Percentiles rank a stretch among this genome's conserved stretches.
Conservation (phyloP, 805 yeast genomes). For the Saccharomycopsis sp. region DNA sequence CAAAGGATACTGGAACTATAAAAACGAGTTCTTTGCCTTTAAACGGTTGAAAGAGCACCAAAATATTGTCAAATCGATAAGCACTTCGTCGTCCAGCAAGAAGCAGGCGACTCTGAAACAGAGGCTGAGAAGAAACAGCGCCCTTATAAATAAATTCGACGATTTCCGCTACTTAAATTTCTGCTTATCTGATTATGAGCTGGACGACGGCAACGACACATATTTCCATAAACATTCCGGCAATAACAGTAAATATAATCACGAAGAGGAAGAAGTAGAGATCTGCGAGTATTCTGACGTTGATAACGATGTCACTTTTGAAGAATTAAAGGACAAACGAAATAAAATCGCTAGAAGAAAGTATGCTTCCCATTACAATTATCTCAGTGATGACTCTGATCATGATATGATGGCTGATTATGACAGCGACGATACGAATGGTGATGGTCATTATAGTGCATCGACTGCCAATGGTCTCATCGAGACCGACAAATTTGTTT, state of each 20-base stretch:
- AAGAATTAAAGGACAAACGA: constrained; percentile 8
- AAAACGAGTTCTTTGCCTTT: constrained; percentile 16
- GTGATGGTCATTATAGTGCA: neutral
- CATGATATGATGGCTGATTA: neutral
- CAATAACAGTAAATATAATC: neutral
- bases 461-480: neutral
- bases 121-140: neutral
- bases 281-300: constrained; percentile 17
- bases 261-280: constrained; percentile 3
- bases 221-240: neutral
- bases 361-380: constrained; percentile 1
- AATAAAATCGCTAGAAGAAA: constrained; percentile 1
- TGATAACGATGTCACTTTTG: constrained; percentile 11
- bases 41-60: constrained; percentile 13
- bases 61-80: neutral
- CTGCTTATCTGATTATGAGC: constrained; percentile 19
- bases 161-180: constrained; percentile 13
- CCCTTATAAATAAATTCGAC: constrained; percentile 12
- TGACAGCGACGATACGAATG: constrained; percentile 1
- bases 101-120: neutral
- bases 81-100: neutral
- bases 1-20: constrained; percentile 18
- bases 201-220: neutral
- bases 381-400: neutral
- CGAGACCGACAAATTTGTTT: constrained; percentile 8